Percentiles rank a stretch among this genome's conserved stretches.
These are phyloP conservation scores for Zopfia rhizophila DNA, from an alignment of 2,329 filamentous ascomycete genomes.

Conservation along the genomic window DNA sequence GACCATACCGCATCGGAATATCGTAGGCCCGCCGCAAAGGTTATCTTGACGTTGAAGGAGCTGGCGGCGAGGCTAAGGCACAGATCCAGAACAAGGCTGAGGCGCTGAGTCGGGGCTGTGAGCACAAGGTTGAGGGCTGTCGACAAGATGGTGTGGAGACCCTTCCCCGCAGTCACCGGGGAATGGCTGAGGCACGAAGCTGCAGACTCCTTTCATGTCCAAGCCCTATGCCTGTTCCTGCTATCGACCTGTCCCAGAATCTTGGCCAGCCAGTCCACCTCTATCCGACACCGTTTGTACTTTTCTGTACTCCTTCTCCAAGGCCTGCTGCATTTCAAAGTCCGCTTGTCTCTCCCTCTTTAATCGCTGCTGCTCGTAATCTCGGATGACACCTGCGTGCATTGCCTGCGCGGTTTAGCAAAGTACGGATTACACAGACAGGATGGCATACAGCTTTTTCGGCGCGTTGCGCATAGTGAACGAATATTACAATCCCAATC, in stretches of 20 bases:
- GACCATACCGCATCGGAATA: constrained; percentile 6
- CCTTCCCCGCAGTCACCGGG: constrained; percentile 1
- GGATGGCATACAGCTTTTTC: constrained; percentile 77
- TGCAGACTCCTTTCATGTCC: neutral
- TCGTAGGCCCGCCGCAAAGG: constrained; percentile 9
- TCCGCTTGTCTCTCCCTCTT: constrained; percentile 92
- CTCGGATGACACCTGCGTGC: constrained; percentile 93
- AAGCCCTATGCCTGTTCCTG: neutral
- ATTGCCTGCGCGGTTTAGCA: constrained; percentile 72
- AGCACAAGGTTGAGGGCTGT: too few relatives aligned
- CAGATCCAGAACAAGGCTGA: constrained; percentile 20
- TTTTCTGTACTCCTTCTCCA: constrained; percentile 92
- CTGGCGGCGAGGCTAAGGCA: constrained; percentile 1
- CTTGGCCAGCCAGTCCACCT: constrained; percentile 37
- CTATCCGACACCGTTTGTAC: constrained; percentile 76
- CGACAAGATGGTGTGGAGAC: neutral
- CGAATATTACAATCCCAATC: constrained; percentile 79
- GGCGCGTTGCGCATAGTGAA: constrained; percentile 87
- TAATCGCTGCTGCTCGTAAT: constrained; percentile 91
- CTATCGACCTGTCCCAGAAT: constrained; percentile 25
- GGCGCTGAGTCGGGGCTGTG: constrained; percentile 8
- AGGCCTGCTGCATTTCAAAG: constrained; percentile 86
- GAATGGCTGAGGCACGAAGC: neutral
- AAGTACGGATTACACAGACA: constrained; percentile 12
- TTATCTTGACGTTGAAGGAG: constrained; percentile 18